Conservation (phyloP, 202 grass and related monocot species). For the Bolboschoenoplectus hybrid region DNA sequence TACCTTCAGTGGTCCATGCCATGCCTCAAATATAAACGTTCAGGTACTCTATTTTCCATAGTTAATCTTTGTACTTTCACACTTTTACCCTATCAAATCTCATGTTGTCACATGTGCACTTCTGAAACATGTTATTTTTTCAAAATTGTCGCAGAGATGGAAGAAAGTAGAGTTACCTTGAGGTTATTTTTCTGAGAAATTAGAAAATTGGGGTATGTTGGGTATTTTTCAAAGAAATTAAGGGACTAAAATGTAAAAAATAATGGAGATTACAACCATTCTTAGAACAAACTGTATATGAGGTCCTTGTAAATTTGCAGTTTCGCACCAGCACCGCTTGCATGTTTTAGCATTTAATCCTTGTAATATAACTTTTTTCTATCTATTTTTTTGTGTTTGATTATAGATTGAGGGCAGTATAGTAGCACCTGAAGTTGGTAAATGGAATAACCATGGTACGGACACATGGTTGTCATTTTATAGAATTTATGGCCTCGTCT, state of each 20-base stretch:
- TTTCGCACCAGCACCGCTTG: not conserved
- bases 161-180: not conserved
- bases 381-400: not conserved
- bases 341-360: not conserved
- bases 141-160: no score
- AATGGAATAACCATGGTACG: not conserved
- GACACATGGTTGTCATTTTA: slow-evolving; percentile 18
- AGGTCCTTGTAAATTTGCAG: not conserved
- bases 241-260: not conserved
- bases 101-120: no score
- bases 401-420: slow-evolving; percentile 30
- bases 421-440: slow-evolving; percentile 25
- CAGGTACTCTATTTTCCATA: not conserved
- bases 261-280: not conserved
- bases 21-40: not conserved
- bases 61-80: not conserved
- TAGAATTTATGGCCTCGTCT: not conserved
- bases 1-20: slow-evolving; percentile 23
- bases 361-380: not conserved
- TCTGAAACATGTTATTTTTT: no score
- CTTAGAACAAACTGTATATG: not conserved
- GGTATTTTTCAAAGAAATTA: not conserved
- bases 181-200: not conserved
- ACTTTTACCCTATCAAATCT: not conserved
- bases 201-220: not conserved